Base-by-base conservation (phyloP, 2,329 filamentous ascomycete species). In the Colletotrichum abscissum region DNA sequence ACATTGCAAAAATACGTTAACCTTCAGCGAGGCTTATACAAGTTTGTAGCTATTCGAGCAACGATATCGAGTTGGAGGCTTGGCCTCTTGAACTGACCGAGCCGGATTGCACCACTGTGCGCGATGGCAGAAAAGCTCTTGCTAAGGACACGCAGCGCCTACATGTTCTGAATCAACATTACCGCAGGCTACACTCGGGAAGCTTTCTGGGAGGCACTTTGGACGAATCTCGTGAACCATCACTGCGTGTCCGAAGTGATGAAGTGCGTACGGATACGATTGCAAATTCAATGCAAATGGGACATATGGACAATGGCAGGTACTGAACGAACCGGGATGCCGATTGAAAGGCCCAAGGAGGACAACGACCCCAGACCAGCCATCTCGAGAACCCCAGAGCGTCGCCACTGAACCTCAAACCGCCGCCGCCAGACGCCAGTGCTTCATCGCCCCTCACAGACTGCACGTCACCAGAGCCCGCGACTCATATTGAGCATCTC, bases 381-480 rank as follows among this genome's bases (percentile, higher is more conserved):
- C 52, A 65, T 42, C 24, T 26, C 16, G 42, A 30, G 19, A 54
- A 63, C 30, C 16, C 16, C 42, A n/a, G 30, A 57, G 49, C 35
- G 30, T 46, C 55, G 66, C 69, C 54, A 69, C 66, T 63, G 59
- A 72, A 63, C 28, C 38, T 72, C 69, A 69, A 69, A 72, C 69
- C 69, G 24, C 65, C 65, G 65, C 38, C 38, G 58, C 65, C 60
- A 54, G 69, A 67, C 56, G 49, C 52, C 52, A 63, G 19, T 63
- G 65, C 54, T 63, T 58, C 24, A 33, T 49, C n/a, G 28, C 52
- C 28, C 64, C 52, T 58, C n/a, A 46, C 55, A 8, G 42, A 33
- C 65, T 63, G 69, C 42, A 72, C 65, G 59, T 59, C 69, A 69
- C 59, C 12, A 26, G 19, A 26, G 16, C 26, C 63, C 16, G 35